Percentiles rank a stretch among this genome's conserved stretches.
Conservation (phyloP, 2,329 filamentous ascomycete genomes). For the Curvularia verruculosa region DNA sequence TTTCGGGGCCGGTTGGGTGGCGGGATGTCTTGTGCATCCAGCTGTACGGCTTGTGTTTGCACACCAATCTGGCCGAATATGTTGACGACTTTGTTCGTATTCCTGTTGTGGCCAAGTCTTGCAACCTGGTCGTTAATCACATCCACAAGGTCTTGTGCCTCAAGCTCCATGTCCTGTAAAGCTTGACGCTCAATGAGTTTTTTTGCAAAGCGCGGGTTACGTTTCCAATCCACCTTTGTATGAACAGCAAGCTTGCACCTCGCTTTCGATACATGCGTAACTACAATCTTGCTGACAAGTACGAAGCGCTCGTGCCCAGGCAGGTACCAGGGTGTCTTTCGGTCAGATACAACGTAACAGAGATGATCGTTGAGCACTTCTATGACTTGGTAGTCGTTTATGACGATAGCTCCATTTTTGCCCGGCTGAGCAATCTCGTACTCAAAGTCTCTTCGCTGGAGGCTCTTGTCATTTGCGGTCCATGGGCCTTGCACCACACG, state of each 20-base stretch:
- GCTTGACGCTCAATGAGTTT: slow-evolving; percentile 68
- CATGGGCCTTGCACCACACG: slow-evolving; percentile 84
- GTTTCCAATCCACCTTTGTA: slow-evolving; percentile 85
- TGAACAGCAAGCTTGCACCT: slow-evolving; percentile 91
- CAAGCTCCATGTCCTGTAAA: slow-evolving; percentile 73
- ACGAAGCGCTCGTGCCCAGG: slow-evolving; percentile 80
- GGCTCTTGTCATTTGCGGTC: slow-evolving; percentile 71
- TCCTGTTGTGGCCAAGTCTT: slow-evolving; percentile 73
- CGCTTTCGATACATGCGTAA: slow-evolving; percentile 90
- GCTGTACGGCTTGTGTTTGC: slow-evolving; percentile 65
- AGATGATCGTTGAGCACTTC: slow-evolving; percentile 67
- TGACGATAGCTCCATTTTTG: slow-evolving; percentile 52
- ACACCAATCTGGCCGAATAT: slow-evolving; percentile 79
- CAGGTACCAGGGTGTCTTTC: slow-evolving; percentile 77
- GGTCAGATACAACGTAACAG: slow-evolving; percentile 70
- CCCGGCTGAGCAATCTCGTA: slow-evolving; percentile 70
- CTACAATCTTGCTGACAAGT: slow-evolving; percentile 86
- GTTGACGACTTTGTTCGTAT: slow-evolving; percentile 77
- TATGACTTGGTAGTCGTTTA: slow-evolving; percentile 84
- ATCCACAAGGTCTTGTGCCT: slow-evolving; percentile 76
- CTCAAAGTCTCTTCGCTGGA: slow-evolving; percentile 77
- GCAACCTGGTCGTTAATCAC: slow-evolving; percentile 78
- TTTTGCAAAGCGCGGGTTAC: slow-evolving; percentile 53
- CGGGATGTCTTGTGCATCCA: slow-evolving; percentile 45
- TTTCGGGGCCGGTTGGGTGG: slow-evolving; percentile 46